phyloP scores from a whole-genome alignment of 805 yeast genomes.

The Metschnikowia similis region DNA sequence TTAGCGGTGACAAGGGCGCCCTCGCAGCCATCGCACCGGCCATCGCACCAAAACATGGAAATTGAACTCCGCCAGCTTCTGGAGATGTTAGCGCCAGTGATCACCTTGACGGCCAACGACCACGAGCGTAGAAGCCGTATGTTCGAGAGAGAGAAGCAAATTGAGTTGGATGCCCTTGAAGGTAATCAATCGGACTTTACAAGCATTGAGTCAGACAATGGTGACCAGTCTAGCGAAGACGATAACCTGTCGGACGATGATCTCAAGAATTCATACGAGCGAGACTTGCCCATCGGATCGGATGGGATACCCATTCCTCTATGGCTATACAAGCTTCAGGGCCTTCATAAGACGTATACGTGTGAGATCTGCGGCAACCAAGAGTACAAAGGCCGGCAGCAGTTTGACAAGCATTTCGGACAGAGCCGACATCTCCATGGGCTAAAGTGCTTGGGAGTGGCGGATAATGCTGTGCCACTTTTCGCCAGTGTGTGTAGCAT shows the following conservation, averaged over 20 bases:
- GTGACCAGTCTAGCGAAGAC: slow-evolving; percentile 8
- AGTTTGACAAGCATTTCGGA: slow-evolving; percentile 72
- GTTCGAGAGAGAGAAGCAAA: slow-evolving; percentile 63
- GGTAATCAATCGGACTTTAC: slow-evolving; percentile 40
- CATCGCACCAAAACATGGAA: background rate
- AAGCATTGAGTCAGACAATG: slow-evolving; percentile 21
- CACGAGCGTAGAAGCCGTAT: slow-evolving; percentile 62
- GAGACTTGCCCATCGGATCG: slow-evolving; percentile 71
- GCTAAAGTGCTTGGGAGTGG: slow-evolving; percentile 67
- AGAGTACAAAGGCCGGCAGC: slow-evolving; percentile 66
- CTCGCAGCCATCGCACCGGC: background rate
- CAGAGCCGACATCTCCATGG: slow-evolving; percentile 70
- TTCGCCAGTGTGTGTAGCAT: slow-evolving; percentile 66
- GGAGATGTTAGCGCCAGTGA: slow-evolving; percentile 29
- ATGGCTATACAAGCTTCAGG: slow-evolving; percentile 90
- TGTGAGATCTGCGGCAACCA: slow-evolving; percentile 88
- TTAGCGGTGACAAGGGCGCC: background rate
- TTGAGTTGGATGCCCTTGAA: slow-evolving; percentile 44
- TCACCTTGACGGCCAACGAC: slow-evolving; percentile 52
- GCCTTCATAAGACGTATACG: slow-evolving; percentile 61
- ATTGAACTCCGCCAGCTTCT: background rate
- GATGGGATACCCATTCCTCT: slow-evolving; percentile 91
- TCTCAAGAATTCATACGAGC: slow-evolving; percentile 36
- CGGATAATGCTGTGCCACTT: slow-evolving; percentile 35
- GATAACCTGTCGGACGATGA: slow-evolving; percentile 24